A percentile compares a stretch with the other conserved stretches of the same genome.
These are phyloP conservation scores for Noccaea bulbosa DNA, from an alignment of 345 rosid species.

Conservation along the genomic window DNA sequence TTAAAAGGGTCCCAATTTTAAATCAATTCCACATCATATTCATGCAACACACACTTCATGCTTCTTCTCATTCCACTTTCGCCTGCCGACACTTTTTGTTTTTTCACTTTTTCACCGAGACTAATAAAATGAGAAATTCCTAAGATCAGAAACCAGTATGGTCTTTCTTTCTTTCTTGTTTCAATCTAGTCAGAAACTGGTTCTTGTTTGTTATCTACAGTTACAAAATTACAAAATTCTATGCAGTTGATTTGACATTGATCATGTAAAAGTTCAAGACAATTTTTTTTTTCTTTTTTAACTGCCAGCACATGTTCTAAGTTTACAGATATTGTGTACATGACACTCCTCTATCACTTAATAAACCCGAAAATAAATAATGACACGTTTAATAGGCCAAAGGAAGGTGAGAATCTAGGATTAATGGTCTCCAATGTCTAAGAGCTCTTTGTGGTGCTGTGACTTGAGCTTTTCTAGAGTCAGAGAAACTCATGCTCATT, in stretches of 20 bases:
- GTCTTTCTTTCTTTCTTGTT: constrained; percentile 6
- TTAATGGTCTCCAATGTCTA: too few species aligned
- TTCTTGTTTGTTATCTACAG: constrained; percentile 26
- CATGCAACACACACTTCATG: neutral
- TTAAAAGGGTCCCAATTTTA: constrained; percentile 33
- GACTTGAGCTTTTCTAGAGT: too few species aligned
- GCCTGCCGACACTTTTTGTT: constrained; percentile 42
- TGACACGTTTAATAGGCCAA: too few species aligned
- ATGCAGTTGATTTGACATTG: constrained; percentile 21
- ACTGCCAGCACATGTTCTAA: constrained; percentile 40
- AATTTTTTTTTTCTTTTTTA: too few species aligned
- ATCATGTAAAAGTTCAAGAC: constrained; percentile 24
- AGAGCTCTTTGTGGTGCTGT: too few species aligned
- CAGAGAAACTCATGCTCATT: too few species aligned
- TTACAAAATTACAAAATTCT: constrained; percentile 14
- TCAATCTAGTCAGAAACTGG: constrained; percentile 25
- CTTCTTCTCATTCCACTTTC: constrained; percentile 27
- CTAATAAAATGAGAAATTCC: constrained; percentile 18
- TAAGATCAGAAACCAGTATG: neutral
- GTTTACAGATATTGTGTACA: constrained; percentile 45
- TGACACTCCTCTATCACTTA: constrained; percentile 25
- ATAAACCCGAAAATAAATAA: too few species aligned
- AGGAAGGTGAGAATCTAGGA: too few species aligned
- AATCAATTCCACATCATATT: constrained; percentile 25
- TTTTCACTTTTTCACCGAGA: constrained; percentile 37